A percentile compares a stretch with the other conserved stretches of the same genome.
These are phyloP conservation scores for Paecilomyces formosus DNA, from an alignment of 2,329 filamentous ascomycete genomes.

Conservation along the genomic window DNA sequence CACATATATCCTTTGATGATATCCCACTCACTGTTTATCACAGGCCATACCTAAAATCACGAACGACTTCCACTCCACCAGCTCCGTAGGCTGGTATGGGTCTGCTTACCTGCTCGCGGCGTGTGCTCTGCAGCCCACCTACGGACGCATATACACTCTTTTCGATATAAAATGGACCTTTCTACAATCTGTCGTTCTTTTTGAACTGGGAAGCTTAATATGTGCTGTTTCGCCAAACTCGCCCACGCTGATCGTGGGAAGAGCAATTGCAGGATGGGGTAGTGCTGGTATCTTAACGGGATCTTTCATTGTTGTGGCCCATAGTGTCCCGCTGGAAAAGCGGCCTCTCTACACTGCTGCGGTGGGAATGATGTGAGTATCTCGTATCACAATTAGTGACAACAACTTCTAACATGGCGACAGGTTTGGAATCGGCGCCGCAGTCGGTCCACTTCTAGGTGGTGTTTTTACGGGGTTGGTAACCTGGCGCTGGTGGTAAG, in stretches of 20 bases:
- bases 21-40: not conserved
- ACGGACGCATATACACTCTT: not conserved
- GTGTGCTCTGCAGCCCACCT: conserved; percentile 5
- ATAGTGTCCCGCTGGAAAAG: conserved; percentile 22
- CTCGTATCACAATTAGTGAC: not conserved
- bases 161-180: conserved; percentile 14
- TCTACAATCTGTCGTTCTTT: conserved; percentile 19
- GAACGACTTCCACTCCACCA: conserved; percentile 17
- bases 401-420: not conserved
- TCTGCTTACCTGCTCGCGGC: conserved; percentile 13
- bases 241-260: conserved; percentile 22
- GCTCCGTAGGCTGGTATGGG: conserved; percentile 19
- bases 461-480: conserved; percentile 25
- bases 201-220: conserved; percentile 25
- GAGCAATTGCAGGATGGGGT: conserved; percentile 26
- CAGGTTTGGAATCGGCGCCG: conserved; percentile 17
- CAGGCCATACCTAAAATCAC: conserved; percentile 43
- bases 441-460: conserved; percentile 28
- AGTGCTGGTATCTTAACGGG: conserved; percentile 29
- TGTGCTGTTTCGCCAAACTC: conserved; percentile 21
- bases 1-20: not conserved
- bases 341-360: conserved; percentile 26
- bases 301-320: conserved; percentile 33
- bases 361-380: conserved; percentile 13
- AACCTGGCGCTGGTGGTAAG: conserved; percentile 16